Percentiles rank a stretch among this genome's conserved stretches.
phyloP scores from a whole-genome alignment of 306 rosid species.

The Elaeagnus macrophylla region DNA sequence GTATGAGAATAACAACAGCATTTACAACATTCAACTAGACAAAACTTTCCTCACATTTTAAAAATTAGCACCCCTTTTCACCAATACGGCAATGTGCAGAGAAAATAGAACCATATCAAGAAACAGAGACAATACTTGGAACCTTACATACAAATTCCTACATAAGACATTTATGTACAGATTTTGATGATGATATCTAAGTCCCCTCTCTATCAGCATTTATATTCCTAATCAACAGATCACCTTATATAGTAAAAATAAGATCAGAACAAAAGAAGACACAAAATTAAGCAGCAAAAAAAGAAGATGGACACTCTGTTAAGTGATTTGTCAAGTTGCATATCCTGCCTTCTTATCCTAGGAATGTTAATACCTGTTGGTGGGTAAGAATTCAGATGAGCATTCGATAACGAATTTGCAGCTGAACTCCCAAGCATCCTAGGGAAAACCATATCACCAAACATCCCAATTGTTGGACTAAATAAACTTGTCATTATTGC shows the following conservation, averaged over 20 bases:
- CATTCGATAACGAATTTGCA: constrained; percentile 36
- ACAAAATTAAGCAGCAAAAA: constrained; percentile 61
- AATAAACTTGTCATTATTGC: constrained; percentile 41
- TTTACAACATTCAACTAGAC: no score
- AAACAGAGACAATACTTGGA: no score
- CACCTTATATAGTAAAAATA: neutral
- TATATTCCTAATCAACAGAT: no score
- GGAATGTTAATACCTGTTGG: constrained; percentile 31
- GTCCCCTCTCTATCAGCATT: no score
- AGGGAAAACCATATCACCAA: constrained; percentile 65
- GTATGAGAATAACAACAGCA: no score
- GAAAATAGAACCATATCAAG: no score
- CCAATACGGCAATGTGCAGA: no score
- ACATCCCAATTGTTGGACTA: constrained; percentile 60
- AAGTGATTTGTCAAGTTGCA: constrained; percentile 68
- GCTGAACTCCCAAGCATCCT: constrained; percentile 59
- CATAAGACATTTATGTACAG: no score
- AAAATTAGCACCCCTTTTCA: no score
- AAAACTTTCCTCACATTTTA: no score
- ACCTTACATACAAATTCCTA: no score
- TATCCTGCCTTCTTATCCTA: constrained; percentile 82
- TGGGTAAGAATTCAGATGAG: constrained; percentile 23
- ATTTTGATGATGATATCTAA: no score
- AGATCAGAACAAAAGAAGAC: constrained; percentile 73
- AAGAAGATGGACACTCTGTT: constrained; percentile 66